A percentile compares a stretch with the other conserved stretches of the same genome.
phyloP scores from a whole-genome alignment of 2,329 filamentous ascomycete genomes.

The Aspergillus sp. region DNA sequence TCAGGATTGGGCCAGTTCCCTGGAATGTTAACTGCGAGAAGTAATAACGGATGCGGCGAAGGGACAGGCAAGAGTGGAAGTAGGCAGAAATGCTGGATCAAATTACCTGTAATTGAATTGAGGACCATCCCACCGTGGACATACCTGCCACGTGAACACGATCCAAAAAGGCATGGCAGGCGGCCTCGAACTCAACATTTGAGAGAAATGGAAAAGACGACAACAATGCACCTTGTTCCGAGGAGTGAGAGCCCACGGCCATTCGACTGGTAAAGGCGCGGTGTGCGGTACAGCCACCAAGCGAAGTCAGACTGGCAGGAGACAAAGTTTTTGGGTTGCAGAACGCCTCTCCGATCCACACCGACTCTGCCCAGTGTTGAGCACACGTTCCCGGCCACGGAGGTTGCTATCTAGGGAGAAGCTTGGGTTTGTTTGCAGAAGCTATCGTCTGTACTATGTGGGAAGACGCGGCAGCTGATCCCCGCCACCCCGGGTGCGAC shows the following conservation, averaged over 20 bases:
- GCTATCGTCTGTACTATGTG: background rate
- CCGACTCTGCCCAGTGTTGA: conserved; percentile 9
- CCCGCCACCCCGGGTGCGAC: background rate
- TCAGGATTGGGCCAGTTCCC: conserved; percentile 27
- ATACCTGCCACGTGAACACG: conserved; percentile 54
- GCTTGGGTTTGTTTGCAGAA: conserved; percentile 15
- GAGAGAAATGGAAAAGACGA: conserved; percentile 60
- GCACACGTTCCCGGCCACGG: conserved; percentile 11
- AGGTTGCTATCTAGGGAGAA: background rate
- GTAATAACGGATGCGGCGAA: background rate
- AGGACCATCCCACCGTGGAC: conserved; percentile 53
- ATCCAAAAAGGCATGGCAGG: conserved; percentile 58
- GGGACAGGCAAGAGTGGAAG: conserved; percentile 2
- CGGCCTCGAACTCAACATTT: conserved; percentile 62
- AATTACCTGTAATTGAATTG: conserved; percentile 31
- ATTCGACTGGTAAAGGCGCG: conserved; percentile 20
- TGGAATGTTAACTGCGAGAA: conserved; percentile 20
- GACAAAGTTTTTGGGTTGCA: conserved; percentile 14
- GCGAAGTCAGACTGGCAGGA: conserved; percentile 12
- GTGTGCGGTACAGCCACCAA: conserved; percentile 9
- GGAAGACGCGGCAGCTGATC: background rate
- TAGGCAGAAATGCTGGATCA: background rate
- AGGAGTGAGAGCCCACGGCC: conserved; percentile 5
- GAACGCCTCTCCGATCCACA: conserved; percentile 9
- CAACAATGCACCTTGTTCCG: conserved; percentile 21